Evolutionary conservation across 108 stramenopile genomes (phyloP), one percentile per base, ranked within the genome.

Genomic region (Phaeodactylum tricornutum): DNA sequence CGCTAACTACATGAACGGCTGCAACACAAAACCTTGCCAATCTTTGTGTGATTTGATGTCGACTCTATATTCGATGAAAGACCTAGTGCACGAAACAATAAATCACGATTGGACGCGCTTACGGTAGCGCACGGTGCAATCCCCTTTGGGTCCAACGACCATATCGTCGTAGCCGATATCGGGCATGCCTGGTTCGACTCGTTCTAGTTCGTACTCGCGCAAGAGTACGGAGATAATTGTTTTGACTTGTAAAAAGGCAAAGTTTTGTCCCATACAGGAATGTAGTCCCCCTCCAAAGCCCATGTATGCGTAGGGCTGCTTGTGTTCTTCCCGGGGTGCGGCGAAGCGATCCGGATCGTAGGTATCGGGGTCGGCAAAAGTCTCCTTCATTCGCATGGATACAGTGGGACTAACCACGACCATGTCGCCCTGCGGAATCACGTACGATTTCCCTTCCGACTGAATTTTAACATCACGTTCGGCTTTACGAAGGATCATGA

Each of bases 251-350:
- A 98, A 53, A 58, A 78, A 93, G n/a, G 81, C 98, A 74, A 99
- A 99, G 59, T 91, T 84, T 72, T 98, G 96, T 40, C 98, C 98
- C 91, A 97, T 95, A 67, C 98, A 99, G 43, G 89, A 79, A 73
- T 99, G 98, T 84, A 95, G 81, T 17, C 98, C 98, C 31, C 92
- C 96, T 42, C 98, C 98, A 60, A 99, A 99, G 22, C 95, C 96
- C 50, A 98, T 54, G 64, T 94, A 97, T 14, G 96, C 81, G 66
- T 84, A 99, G 21, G 93, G 95, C 26, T 70, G 67, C 71, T 91
- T 93, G 71, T 97, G 94, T 61, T 98, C 97, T 70, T 98, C 92
- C 22, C 96, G 73, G 12, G 77, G 81, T 4, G 86, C 73, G 4
- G 80, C 87, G 66, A 81, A 99, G 21, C 96, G 90, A 73, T 99